Base-by-base conservation (phyloP, 2,329 filamentous ascomycete genomes). In the Aspergillus tubingensis region DNA sequence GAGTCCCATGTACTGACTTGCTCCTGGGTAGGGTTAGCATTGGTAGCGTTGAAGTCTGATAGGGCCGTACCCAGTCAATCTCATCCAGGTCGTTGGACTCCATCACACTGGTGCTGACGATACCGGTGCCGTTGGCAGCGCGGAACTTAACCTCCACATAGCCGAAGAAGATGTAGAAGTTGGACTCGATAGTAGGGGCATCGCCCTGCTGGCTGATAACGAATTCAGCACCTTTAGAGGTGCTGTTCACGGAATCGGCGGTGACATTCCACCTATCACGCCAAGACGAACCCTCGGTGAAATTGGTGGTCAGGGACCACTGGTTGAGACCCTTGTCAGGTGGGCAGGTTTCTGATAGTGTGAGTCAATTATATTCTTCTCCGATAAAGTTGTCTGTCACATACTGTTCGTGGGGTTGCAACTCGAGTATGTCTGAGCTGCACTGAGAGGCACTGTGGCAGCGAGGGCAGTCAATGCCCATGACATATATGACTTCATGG, bases 131-230 rank as follows among this genome's bases (percentile, higher is more conserved):
- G 1, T 91, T 90, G 17, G 95, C 91, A 23, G 91, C 87, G 77
- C 94, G 92, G 83, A 97, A 85, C 53, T 86, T 88, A 66, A 96
- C 85, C 65, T 95, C 90, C 72, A 96, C 88, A 62, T 89, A 89
- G 69, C 95, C 95, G 75, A 96, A 99, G 91, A 98, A 97, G 81
- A 99, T 96, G 83, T 96, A 97, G 84, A 96, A 98, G 68, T 94
- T 85, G 63, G 91, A 95, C 64, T 85, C 83, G 59, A 99, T 86
- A 73, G 93, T 92, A 0, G 95, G 95, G 1, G 93, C 88, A 73
- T 98, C 91, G 65, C 93, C 92, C 54, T 87, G 82, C 73, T 87
- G 80, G 54, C 84, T 78, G 61, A 99, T 88, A 27, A 90, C 91
- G 77, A 99, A 96, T 30, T 85, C 86, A 25, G 86, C 93, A 66